These are phyloP conservation scores for Hippophae gyantsensis DNA, from an alignment of 306 rosid species.

Conservation along the genomic window DNA sequence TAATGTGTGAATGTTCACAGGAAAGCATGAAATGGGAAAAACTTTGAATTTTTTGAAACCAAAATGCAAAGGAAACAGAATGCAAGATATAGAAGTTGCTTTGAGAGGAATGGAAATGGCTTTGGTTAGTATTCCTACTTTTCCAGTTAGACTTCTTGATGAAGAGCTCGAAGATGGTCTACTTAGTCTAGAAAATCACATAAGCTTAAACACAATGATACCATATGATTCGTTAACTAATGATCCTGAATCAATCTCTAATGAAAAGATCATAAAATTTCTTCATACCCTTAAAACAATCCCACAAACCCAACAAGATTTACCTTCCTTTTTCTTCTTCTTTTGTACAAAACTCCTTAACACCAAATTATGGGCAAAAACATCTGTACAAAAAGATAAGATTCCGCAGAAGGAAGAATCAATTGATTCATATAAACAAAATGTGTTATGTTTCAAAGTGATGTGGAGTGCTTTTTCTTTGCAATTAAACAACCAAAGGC, in stretches of 20 bases:
- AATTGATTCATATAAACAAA: constrained; percentile 1
- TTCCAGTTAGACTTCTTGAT: constrained; percentile 25
- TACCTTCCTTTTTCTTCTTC: constrained; percentile 51
- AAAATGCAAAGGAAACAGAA: constrained; percentile 12
- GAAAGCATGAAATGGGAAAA: constrained; percentile 60
- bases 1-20: constrained; percentile 18
- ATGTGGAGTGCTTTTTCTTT: constrained; percentile 13
- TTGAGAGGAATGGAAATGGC: constrained; percentile 59
- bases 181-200: constrained; percentile 27
- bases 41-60: constrained; percentile 10
- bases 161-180: constrained; percentile 33
- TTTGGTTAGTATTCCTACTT: constrained; percentile 26
- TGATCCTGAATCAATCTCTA: constrained; percentile 36
- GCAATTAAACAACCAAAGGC: constrained; percentile 15
- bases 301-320: constrained; percentile 29
- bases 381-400: neutral
- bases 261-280: constrained; percentile 17
- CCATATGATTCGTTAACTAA: constrained; percentile 25
- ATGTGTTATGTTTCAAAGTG: constrained; percentile 1
- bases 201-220: constrained; percentile 19
- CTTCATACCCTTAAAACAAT: constrained; percentile 38
- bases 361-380: constrained; percentile 8
- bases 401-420: neutral
- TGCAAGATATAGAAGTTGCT: constrained; percentile 30
- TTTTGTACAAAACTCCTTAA: constrained; percentile 47